phyloP scores from a whole-genome alignment of 1,284 basidiomycete genomes.

The Exobasidium rhododendri region DNA sequence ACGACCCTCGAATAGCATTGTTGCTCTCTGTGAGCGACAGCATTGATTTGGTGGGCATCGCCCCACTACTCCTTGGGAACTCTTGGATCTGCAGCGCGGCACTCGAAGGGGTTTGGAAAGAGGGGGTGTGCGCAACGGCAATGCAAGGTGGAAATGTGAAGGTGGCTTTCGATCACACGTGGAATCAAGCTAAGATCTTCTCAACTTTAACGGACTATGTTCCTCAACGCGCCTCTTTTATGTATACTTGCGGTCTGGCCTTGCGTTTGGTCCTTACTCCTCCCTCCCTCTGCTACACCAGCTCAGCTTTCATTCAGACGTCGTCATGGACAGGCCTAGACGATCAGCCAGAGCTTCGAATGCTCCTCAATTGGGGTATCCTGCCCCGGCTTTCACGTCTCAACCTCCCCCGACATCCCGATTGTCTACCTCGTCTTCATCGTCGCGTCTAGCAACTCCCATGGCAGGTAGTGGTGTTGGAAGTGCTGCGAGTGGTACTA shows the following conservation, averaged over 20 bases:
- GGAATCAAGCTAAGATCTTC: too few relatives aligned
- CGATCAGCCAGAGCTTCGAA: not conserved
- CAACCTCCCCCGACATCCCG: not conserved
- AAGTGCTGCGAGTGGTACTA: not conserved
- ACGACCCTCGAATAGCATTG: slow-evolving; percentile 15
- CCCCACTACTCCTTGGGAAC: not conserved
- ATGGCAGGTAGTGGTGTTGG: not conserved
- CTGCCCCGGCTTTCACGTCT: not conserved
- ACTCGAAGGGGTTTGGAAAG: too few relatives aligned
- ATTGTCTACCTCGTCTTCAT: not conserved
- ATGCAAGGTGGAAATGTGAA: too few relatives aligned
- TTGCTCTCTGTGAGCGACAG: slow-evolving; percentile 3
- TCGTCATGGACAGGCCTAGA: slow-evolving; percentile 8
- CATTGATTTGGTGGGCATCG: not conserved
- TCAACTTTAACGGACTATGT: too few relatives aligned
- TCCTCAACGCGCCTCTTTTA: not conserved
- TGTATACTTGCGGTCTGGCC: too few relatives aligned
- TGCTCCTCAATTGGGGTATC: not conserved
- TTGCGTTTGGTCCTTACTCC: not conserved
- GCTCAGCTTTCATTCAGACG: not conserved
- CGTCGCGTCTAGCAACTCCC: not conserved
- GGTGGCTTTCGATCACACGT: not conserved
- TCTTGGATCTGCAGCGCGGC: not conserved
- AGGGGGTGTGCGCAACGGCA: too few relatives aligned
- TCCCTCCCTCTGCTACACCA: not conserved